phyloP scores from a whole-genome alignment of 352 stramenopile species.

The Aphanomyces astaci region DNA sequence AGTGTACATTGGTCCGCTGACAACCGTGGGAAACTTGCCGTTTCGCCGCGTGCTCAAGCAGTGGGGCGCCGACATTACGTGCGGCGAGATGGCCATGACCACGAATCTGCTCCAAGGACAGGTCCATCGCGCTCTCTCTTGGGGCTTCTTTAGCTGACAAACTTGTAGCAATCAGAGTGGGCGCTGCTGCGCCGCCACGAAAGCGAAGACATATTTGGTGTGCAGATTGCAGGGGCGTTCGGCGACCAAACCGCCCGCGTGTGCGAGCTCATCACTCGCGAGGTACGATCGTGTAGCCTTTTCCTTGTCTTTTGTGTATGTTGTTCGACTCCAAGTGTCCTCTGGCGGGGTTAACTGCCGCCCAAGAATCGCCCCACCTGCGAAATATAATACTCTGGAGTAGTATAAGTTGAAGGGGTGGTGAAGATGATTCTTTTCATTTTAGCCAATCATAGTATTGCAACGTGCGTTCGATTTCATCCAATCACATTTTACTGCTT shows the following conservation, averaged over 20 bases:
- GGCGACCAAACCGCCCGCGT: conserved; percentile 91
- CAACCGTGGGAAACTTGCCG: conserved; percentile 98
- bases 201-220: conserved; percentile 96
- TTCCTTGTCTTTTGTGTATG: too few relatives aligned
- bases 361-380: too few relatives aligned
- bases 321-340: too few relatives aligned
- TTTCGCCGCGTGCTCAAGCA: conserved; percentile 97
- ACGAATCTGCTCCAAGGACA: conserved; percentile 92
- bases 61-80: conserved; percentile 98
- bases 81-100: conserved; percentile 97
- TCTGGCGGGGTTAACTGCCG: too few relatives aligned
- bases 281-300: too few relatives aligned
- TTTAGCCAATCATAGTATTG: too few relatives aligned
- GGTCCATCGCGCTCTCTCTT: neutral
- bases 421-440: too few relatives aligned
- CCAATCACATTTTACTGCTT: too few relatives aligned
- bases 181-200: conserved; percentile 94
- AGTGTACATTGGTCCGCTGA: conserved; percentile 98
- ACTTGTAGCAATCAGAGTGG: conserved; percentile 89
- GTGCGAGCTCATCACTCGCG: conserved; percentile 88
- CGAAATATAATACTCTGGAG: too few relatives aligned
- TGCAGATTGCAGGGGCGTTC: conserved; percentile 93
- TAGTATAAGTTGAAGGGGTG: too few relatives aligned
- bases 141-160: neutral
- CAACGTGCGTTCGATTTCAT: too few relatives aligned